Evolutionary conservation across 2,329 filamentous ascomycete species (phyloP).

Genomic region (Tolypocladium guangdongense): DNA sequence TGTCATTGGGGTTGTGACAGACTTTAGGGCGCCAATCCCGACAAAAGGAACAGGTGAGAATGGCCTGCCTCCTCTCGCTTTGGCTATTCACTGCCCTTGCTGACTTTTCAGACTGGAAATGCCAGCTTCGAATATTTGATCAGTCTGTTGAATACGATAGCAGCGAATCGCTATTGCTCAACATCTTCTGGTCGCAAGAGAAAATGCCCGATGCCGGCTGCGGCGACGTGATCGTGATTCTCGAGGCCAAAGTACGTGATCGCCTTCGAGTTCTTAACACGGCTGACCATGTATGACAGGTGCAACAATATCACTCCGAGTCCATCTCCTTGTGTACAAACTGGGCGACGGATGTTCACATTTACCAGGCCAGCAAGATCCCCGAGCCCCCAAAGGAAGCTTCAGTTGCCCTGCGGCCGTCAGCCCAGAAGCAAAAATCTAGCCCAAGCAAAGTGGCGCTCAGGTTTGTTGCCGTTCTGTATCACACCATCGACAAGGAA

Average conservation of each 20-base stretch:
- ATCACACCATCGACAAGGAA: conserved; percentile 31
- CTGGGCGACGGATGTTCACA: conserved; percentile 27
- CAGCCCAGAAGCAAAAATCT: conserved; percentile 7
- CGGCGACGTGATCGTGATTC: conserved; percentile 32
- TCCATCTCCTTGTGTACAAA: conserved; percentile 33
- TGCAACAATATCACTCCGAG: conserved; percentile 25
- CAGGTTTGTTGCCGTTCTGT: conserved; percentile 36
- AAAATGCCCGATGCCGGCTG: conserved; percentile 36
- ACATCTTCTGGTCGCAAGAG: conserved; percentile 46
- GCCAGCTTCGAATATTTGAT: conserved; percentile 51
- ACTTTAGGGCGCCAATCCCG: conserved; percentile 41
- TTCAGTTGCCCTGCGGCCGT: conserved; percentile 14
- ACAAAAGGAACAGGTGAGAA: conserved; percentile 39
- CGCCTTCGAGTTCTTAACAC: not conserved
- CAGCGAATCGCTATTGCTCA: conserved; percentile 32
- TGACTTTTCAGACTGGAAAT: conserved; percentile 42
- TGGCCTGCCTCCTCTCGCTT: no score
- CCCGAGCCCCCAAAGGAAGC: conserved; percentile 26
- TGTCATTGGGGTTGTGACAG: conserved; percentile 61
- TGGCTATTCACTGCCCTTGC: not conserved
- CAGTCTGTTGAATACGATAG: conserved; percentile 34
- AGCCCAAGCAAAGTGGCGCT: conserved; percentile 19
- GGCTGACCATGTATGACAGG: conserved; percentile 14
- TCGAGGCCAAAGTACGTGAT: conserved; percentile 40
- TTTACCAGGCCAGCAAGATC: conserved; percentile 26